Conservation (phyloP, 2,329 filamentous ascomycete genomes). For the Penicillium sp. region DNA sequence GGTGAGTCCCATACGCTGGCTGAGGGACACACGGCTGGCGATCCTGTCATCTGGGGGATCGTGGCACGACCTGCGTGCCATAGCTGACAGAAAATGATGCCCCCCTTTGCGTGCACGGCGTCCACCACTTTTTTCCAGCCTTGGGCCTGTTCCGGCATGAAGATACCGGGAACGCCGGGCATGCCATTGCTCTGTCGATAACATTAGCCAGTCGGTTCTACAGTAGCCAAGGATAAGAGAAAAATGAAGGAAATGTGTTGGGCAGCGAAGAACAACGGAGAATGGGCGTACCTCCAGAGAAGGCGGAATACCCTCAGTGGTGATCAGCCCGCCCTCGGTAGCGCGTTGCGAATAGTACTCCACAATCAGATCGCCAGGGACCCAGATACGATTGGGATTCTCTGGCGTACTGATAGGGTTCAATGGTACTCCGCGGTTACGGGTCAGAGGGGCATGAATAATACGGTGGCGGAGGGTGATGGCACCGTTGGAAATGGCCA, state of each 20-base stretch:
- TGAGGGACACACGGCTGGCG: slow-evolving; percentile 36
- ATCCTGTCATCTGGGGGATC: slow-evolving; percentile 40
- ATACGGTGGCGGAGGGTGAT: slow-evolving; percentile 51
- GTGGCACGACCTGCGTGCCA: slow-evolving; percentile 49
- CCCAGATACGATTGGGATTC: slow-evolving; percentile 48
- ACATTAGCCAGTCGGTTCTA: neutral
- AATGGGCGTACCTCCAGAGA: slow-evolving; percentile 34
- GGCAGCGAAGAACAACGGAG: neutral
- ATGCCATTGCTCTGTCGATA: slow-evolving; percentile 35
- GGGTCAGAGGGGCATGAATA: slow-evolving; percentile 51
- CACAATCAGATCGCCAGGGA: slow-evolving; percentile 41
- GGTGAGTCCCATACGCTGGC: slow-evolving; percentile 46
- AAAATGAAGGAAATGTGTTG: slow-evolving; percentile 17
- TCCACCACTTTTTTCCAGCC: slow-evolving; percentile 52
- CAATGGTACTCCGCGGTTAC: slow-evolving; percentile 49
- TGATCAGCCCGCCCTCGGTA: slow-evolving; percentile 36
- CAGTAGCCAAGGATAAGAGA: neutral
- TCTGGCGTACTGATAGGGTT: slow-evolving; percentile 43
- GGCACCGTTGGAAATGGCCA: slow-evolving; percentile 46
- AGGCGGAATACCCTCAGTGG: slow-evolving; percentile 37
- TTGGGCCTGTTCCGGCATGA: slow-evolving; percentile 40
- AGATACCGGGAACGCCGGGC: slow-evolving; percentile 36
- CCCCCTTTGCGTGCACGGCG: slow-evolving; percentile 50
- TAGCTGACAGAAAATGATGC: slow-evolving; percentile 43
- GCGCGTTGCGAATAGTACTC: slow-evolving; percentile 42